Conservation (phyloP, 169 alveolate genomes). For the Miamiensis avidus region DNA sequence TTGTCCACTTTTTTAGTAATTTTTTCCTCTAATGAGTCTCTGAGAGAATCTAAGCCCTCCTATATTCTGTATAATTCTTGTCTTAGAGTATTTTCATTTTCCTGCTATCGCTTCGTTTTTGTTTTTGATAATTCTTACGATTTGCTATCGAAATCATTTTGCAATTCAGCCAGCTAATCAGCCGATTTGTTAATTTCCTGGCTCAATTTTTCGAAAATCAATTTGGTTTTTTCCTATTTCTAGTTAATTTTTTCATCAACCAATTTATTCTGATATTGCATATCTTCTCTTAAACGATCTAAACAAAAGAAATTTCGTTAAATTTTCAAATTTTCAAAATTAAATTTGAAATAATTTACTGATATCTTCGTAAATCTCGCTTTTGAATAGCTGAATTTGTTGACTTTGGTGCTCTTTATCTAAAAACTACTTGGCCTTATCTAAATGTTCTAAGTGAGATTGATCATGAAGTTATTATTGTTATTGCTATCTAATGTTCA, state of each 20-base stretch:
- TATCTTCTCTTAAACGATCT: not conserved
- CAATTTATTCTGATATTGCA: too few species aligned
- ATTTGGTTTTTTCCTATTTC: not conserved
- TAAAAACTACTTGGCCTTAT: not conserved
- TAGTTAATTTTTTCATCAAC: not conserved
- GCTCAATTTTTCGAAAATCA: not conserved
- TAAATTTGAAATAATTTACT: too few species aligned
- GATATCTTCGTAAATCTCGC: not conserved
- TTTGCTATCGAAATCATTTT: not conserved
- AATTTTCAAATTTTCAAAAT: too few species aligned
- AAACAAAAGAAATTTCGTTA: too few species aligned
- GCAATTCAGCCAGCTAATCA: not conserved
- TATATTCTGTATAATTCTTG: not conserved
- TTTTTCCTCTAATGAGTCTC: slow-evolving; percentile 3
- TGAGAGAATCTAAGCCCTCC: not conserved
- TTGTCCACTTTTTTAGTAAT: not conserved
- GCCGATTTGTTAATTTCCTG: too few species aligned
- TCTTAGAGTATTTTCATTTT: not conserved
- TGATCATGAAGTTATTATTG: too few species aligned
- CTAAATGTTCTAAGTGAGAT: too few species aligned
- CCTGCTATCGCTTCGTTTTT: not conserved
- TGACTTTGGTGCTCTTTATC: not conserved
- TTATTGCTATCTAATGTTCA: too few species aligned
- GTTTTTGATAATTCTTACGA: not conserved
- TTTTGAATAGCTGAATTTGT: not conserved